phyloP scores from a whole-genome alignment of 352 stramenopile genomes.

The Phytophthora meadii region DNA sequence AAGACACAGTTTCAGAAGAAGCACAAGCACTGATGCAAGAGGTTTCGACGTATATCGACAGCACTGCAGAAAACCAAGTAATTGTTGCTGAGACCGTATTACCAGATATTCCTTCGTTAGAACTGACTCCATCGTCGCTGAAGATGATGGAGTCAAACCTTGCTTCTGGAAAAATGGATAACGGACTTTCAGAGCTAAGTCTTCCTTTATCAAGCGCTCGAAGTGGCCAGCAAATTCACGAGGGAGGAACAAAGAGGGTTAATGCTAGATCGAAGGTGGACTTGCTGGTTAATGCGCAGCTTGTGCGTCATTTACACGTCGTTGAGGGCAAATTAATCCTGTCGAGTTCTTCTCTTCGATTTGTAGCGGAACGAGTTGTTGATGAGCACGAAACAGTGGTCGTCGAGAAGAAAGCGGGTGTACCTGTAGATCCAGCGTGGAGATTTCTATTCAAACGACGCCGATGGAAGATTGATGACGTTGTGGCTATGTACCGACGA shows the following conservation, averaged over 20 bases:
- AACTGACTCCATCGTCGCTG: constrained; percentile 32
- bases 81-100: constrained; percentile 12
- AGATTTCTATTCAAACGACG: constrained; percentile 79
- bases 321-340: constrained; percentile 71
- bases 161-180: constrained; percentile 18
- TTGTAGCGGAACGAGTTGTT: constrained; percentile 70
- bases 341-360: constrained; percentile 59
- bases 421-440: constrained; percentile 53
- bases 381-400: constrained; percentile 78
- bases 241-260: constrained; percentile 16
- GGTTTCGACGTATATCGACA: constrained; percentile 67
- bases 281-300: constrained; percentile 62
- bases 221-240: constrained; percentile 12
- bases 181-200: constrained; percentile 27
- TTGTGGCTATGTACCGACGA: constrained; percentile 68
- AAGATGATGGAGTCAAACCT: constrained; percentile 41
- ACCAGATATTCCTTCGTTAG: constrained; percentile 12
- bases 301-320: constrained; percentile 82
- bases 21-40: constrained; percentile 67
- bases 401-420: constrained; percentile 55
- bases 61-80: constrained; percentile 9
- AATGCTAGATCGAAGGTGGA: constrained; percentile 33
- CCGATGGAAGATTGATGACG: constrained; percentile 77
- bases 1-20: constrained; percentile 73
- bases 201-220: constrained; percentile 17